Conservation (phyloP, 83 land plant genomes). For the Thuja plicata region DNA sequence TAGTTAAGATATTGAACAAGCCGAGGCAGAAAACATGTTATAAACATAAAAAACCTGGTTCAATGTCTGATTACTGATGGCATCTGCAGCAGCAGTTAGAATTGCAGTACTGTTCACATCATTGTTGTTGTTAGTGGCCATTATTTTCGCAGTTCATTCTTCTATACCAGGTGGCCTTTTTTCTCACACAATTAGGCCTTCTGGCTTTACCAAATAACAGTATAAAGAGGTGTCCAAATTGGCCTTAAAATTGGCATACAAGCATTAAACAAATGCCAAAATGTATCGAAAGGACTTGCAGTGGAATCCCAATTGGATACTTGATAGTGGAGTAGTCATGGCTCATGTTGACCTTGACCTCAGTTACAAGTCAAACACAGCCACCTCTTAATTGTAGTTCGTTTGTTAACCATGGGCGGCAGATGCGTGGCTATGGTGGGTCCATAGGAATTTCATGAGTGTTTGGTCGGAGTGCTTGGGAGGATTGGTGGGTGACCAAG, state of each 20-base stretch:
- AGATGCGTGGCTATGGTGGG: background rate
- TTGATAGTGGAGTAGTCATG: background rate
- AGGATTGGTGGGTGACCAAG: background rate
- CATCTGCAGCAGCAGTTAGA: background rate
- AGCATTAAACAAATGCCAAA: background rate
- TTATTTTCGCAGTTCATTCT: background rate
- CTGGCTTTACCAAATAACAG: background rate
- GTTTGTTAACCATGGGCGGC: background rate
- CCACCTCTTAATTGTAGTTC: background rate
- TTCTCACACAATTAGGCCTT: background rate
- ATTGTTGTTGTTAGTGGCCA: slow-evolving; percentile 1
- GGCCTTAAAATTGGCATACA: background rate
- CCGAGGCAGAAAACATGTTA: background rate
- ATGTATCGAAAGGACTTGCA: background rate
- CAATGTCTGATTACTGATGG: background rate
- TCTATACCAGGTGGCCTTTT: background rate
- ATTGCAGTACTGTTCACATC: background rate
- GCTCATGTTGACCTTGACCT: slow-evolving; percentile 1
- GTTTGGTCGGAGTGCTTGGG: background rate
- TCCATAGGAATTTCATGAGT: background rate
- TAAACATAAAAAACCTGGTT: background rate
- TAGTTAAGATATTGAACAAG: background rate
- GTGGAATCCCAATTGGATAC: background rate
- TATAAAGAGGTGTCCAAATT: background rate
- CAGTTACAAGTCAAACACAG: background rate